phyloP scores from a whole-genome alignment of 768 basidiomycete genomes.

The Lactarius pseudohatsudake region DNA sequence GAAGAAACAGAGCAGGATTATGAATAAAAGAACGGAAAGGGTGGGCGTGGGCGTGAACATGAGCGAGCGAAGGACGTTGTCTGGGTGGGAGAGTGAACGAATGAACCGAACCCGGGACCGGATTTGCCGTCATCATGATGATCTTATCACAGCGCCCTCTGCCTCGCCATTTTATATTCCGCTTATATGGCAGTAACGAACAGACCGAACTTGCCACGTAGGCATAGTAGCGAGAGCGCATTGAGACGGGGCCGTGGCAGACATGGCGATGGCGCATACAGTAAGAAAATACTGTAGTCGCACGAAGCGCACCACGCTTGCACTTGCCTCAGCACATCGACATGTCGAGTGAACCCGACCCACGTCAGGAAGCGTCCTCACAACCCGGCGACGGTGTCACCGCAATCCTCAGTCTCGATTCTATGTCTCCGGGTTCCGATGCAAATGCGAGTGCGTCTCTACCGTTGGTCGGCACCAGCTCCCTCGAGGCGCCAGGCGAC shows the following conservation, averaged over 20 bases:
- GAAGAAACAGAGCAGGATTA: slow-evolving; percentile 13
- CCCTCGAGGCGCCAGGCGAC: neutral
- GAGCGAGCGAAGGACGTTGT: slow-evolving; percentile 6
- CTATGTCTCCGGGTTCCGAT: neutral
- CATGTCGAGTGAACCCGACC: slow-evolving; percentile 1
- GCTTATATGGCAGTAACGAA: too few species aligned
- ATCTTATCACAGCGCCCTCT: neutral
- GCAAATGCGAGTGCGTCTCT: neutral
- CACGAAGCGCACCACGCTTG: neutral
- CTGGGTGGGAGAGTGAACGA: slow-evolving; percentile 1
- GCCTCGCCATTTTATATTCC: too few species aligned
- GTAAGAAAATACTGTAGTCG: too few species aligned
- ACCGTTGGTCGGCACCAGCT: slow-evolving; percentile 4
- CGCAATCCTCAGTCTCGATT: neutral
- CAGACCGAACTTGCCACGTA: too few species aligned
- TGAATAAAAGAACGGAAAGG: slow-evolving; percentile 23
- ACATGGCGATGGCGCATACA: too few species aligned
- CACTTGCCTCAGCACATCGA: neutral
- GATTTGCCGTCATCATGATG: slow-evolving; percentile 1
- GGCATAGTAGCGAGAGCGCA: too few species aligned
- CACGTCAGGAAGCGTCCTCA: neutral
- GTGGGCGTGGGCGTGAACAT: slow-evolving; percentile 6
- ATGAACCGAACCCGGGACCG: neutral
- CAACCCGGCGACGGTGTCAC: neutral
- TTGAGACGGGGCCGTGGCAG: too few species aligned